phyloP scores from a whole-genome alignment of 352 stramenopile species.

The Pythium sp. region DNA sequence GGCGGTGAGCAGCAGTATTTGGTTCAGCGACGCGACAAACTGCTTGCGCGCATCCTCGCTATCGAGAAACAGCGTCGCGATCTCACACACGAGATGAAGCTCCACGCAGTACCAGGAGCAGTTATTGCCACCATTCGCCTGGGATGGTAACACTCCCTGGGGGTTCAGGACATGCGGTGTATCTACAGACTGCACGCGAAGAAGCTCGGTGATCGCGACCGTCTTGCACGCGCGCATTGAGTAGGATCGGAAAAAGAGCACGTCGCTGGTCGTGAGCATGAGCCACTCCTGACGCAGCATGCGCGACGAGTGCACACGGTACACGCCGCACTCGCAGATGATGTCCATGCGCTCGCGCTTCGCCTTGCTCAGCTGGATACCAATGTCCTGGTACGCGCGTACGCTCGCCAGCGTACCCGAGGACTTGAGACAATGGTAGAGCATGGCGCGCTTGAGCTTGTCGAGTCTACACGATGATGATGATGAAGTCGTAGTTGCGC shows the following conservation, averaged over 20 bases:
- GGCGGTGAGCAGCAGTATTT: slow-evolving; percentile 20
- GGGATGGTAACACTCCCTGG: not conserved
- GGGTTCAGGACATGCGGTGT: slow-evolving; percentile 27
- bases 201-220: slow-evolving; percentile 42
- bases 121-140: not conserved
- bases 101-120: slow-evolving; percentile 52
- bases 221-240: slow-evolving; percentile 39
- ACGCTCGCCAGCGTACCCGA: slow-evolving; percentile 38
- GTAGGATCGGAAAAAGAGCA: slow-evolving; percentile 75
- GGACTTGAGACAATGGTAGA: slow-evolving; percentile 63
- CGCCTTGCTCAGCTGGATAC: slow-evolving; percentile 47
- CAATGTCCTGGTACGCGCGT: slow-evolving; percentile 48
- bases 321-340: slow-evolving; percentile 57
- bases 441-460: slow-evolving; percentile 36
- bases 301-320: slow-evolving; percentile 44
- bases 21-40: slow-evolving; percentile 30
- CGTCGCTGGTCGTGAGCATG: slow-evolving; percentile 44
- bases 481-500: slow-evolving; percentile 12
- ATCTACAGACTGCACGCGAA: slow-evolving; percentile 38
- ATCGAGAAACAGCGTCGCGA: slow-evolving; percentile 63
- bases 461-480: slow-evolving; percentile 8
- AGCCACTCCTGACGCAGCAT: slow-evolving; percentile 78
- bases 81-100: slow-evolving; percentile 50
- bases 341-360: slow-evolving; percentile 57
- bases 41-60: slow-evolving; percentile 26